Evolutionary conservation across 1,284 basidiomycete genomes (phyloP).

Genomic region (Tranzscheliella williamsii): DNA sequence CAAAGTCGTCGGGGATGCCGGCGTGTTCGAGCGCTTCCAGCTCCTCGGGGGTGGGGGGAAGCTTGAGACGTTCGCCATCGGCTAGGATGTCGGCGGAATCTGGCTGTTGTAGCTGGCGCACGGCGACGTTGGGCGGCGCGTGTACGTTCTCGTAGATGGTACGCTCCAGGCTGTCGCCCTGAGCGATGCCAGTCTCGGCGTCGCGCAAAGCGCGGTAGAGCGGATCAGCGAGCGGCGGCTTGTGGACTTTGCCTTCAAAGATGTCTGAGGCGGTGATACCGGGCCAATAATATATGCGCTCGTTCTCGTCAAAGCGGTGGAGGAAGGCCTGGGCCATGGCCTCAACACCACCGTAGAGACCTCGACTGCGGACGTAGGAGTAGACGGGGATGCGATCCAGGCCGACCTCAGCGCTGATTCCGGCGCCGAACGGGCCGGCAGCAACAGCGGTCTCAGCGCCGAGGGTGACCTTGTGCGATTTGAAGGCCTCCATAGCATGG

Average conservation of each 20-base stretch:
- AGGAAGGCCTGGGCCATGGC: slow-evolving; percentile 52
- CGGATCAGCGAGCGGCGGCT: slow-evolving; percentile 63
- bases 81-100: slow-evolving; percentile 35
- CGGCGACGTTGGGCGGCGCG: slow-evolving; percentile 22
- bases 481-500: slow-evolving; percentile 65
- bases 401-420: slow-evolving; percentile 64
- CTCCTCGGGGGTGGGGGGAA: slow-evolving; percentile 57
- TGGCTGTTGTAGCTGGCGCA: slow-evolving; percentile 13
- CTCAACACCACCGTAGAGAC: slow-evolving; percentile 58
- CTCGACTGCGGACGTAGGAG: slow-evolving; percentile 58
- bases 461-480: slow-evolving; percentile 65
- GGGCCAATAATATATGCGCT: slow-evolving; percentile 58
- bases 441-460: slow-evolving; percentile 65
- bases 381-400: slow-evolving; percentile 56
- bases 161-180: slow-evolving; percentile 60
- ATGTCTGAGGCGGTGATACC: slow-evolving; percentile 53
- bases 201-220: slow-evolving; percentile 64
- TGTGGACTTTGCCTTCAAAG: slow-evolving; percentile 50
- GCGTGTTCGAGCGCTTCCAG: slow-evolving; percentile 54
- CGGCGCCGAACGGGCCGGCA: slow-evolving; percentile 65
- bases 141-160: slow-evolving; percentile 40
- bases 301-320: slow-evolving; percentile 58
- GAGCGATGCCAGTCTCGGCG: slow-evolving; percentile 66
- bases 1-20: slow-evolving; percentile 57
- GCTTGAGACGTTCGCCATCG: slow-evolving; percentile 52